These are phyloP conservation scores for Colletotrichum sp. DNA, from an alignment of 2,329 filamentous ascomycete species.

Conservation along the genomic window DNA sequence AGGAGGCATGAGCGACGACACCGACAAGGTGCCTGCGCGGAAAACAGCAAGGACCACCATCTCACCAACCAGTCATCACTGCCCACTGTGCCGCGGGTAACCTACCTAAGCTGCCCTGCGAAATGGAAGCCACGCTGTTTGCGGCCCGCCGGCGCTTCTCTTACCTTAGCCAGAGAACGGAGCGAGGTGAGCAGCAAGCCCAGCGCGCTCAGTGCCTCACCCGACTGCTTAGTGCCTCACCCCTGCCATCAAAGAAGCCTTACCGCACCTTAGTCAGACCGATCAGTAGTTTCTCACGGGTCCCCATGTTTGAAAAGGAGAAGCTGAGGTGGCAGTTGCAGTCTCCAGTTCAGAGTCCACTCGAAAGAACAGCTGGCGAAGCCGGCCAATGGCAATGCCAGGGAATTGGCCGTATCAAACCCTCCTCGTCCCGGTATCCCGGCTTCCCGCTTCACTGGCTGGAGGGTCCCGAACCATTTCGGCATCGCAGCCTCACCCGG, in stretches of 20 bases:
- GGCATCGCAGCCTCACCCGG: background rate
- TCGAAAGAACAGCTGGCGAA: background rate
- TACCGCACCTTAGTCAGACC: slow-evolving; percentile 9
- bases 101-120: background rate
- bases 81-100: background rate
- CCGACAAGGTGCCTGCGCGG: background rate
- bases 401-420: background rate
- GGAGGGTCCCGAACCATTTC: background rate
- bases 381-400: background rate
- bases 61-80: background rate
- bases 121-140: background rate
- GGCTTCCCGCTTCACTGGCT: slow-evolving; percentile 13
- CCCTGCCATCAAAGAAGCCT: background rate
- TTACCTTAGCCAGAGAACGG: slow-evolving; percentile 13
- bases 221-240: slow-evolving; percentile 66
- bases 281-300: slow-evolving; percentile 2
- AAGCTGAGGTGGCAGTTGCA: slow-evolving; percentile 14
- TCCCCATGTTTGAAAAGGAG: slow-evolving; percentile 13
- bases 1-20: background rate
- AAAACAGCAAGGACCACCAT: background rate
- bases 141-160: slow-evolving; percentile 13
- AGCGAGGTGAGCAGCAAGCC: background rate
- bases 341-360: background rate
- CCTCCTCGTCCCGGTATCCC: slow-evolving; percentile 16
- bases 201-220: background rate